These are phyloP conservation scores for Aspergillus baeticus DNA, from an alignment of 495 filamentous ascomycete species.

Conservation along the genomic window DNA sequence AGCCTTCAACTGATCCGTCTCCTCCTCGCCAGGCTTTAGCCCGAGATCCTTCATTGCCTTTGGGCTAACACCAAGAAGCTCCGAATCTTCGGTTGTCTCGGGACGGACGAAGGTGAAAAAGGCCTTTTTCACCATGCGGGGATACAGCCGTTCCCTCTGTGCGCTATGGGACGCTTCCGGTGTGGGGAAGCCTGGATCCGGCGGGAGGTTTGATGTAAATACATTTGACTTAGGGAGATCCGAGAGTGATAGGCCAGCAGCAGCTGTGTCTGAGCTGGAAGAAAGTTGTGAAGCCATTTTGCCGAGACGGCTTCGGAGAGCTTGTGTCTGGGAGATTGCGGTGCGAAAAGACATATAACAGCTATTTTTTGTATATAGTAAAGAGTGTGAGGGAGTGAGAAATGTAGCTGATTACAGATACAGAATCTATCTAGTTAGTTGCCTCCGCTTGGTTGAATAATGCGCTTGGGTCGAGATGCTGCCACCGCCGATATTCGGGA, in stretches of 20 bases:
- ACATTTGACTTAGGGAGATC: conserved; percentile 82
- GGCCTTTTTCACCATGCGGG: conserved; percentile 81
- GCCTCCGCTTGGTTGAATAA: conserved; percentile 1
- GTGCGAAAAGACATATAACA: conserved; percentile 28
- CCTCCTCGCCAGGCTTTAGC: conserved; percentile 61
- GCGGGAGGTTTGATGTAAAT: conserved; percentile 76
- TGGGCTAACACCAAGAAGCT: conserved; percentile 76
- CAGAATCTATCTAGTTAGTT: neutral
- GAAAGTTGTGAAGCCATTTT: conserved; percentile 56
- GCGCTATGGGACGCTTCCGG: conserved; percentile 77
- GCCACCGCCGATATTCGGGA: neutral
- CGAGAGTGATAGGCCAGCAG: conserved; percentile 45
- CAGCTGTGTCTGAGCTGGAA: conserved; percentile 25
- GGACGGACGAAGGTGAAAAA: conserved; percentile 90
- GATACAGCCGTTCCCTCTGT: conserved; percentile 70
- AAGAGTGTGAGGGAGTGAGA: neutral
- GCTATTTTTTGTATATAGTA: neutral
- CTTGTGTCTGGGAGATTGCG: conserved; percentile 15
- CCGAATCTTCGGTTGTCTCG: conserved; percentile 62
- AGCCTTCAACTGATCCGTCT: conserved; percentile 71
- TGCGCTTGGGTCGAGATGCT: conserved; percentile 2
- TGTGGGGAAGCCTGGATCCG: conserved; percentile 78
- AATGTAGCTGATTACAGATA: neutral
- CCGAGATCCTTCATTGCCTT: conserved; percentile 78
- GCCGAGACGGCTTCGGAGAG: conserved; percentile 24